Evolutionary conservation across 768 basidiomycete species (phyloP).

Genomic region (Termitomyces sp.): DNA sequence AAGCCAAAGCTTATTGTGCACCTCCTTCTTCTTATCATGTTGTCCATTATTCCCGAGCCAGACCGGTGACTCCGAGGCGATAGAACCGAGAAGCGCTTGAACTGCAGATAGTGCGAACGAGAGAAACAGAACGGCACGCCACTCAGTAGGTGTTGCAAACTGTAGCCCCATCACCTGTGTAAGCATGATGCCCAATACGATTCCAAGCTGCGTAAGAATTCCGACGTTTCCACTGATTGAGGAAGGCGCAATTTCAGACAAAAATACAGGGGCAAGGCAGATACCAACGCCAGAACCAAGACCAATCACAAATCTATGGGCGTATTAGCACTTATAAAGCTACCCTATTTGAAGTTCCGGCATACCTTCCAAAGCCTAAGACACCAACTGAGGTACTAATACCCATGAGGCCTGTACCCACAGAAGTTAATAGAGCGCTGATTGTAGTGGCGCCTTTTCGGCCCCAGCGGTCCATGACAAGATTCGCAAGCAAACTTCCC

Average conservation of each 20-base stretch:
- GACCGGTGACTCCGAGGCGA: slow-evolving; percentile 68
- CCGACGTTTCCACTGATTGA: slow-evolving; percentile 75
- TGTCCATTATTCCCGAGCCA: slow-evolving; percentile 56
- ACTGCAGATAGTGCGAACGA: slow-evolving; percentile 53
- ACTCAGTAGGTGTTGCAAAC: slow-evolving; percentile 64
- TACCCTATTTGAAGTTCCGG: background rate
- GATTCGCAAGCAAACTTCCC: slow-evolving; percentile 68
- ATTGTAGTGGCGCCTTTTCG: slow-evolving; percentile 63
- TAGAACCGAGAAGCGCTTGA: slow-evolving; percentile 53
- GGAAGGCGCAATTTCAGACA: slow-evolving; percentile 82
- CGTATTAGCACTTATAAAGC: background rate
- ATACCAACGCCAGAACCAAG: slow-evolving; percentile 69
- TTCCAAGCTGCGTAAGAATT: slow-evolving; percentile 79
- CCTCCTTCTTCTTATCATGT: slow-evolving; percentile 45
- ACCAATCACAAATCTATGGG: slow-evolving; percentile 61
- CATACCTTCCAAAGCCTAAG: slow-evolving; percentile 67
- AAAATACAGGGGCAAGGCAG: slow-evolving; percentile 79
- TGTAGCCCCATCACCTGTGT: slow-evolving; percentile 76
- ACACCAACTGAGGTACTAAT: slow-evolving; percentile 52
- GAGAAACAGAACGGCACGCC: slow-evolving; percentile 69
- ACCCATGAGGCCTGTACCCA: slow-evolving; percentile 66
- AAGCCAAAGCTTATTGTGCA: slow-evolving; percentile 55
- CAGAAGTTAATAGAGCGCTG: slow-evolving; percentile 51
- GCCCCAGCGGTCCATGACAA: slow-evolving; percentile 68
- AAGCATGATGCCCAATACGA: slow-evolving; percentile 85